Evolutionary conservation across 495 filamentous ascomycete genomes (phyloP).

Genomic region (Tuber indicum): DNA sequence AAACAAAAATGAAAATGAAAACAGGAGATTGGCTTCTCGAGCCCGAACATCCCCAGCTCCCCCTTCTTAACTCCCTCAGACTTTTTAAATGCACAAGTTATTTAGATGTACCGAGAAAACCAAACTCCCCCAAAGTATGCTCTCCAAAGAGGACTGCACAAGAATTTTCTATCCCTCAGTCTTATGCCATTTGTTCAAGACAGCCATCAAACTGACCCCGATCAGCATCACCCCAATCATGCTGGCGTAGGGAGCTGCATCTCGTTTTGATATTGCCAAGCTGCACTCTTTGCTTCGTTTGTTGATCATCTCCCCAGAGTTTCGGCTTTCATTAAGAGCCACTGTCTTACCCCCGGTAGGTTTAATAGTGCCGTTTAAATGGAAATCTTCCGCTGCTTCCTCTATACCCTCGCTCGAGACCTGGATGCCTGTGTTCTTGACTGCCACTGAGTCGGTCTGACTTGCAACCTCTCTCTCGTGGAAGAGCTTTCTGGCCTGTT

Average conservation of each 20-base stretch:
- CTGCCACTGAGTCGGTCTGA: conserved; percentile 45
- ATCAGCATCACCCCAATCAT: conserved; percentile 84
- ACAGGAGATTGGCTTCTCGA: conserved; percentile 18
- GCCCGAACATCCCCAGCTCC: conserved; percentile 29
- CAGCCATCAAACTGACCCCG: conserved; percentile 88
- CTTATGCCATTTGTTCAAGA: conserved; percentile 70
- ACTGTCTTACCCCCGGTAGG: conserved; percentile 17
- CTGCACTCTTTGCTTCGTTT: conserved; percentile 24
- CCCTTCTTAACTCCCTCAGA: conserved; percentile 28
- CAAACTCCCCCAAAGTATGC: conserved; percentile 31
- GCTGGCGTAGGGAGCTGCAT: conserved; percentile 68
- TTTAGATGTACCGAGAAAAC: conserved; percentile 29
- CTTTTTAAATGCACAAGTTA: conserved; percentile 36
- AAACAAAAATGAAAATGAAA: conserved; percentile 32
- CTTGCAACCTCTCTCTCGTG: conserved; percentile 28
- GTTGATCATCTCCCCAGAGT: conserved; percentile 9
- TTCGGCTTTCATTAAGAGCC: conserved; percentile 18
- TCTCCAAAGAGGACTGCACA: conserved; percentile 17
- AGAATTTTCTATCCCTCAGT: conserved; percentile 31
- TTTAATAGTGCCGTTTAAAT: conserved; percentile 27
- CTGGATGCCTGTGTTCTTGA: conserved; percentile 33
- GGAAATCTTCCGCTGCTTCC: not conserved
- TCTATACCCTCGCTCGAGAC: conserved; percentile 16
- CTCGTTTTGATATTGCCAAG: conserved; percentile 45
- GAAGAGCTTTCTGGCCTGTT: conserved; percentile 45